A percentile compares a stretch with the other conserved stretches of the same genome.
phyloP scores from a whole-genome alignment of 768 basidiomycete genomes.

The Mycena vitilis region DNA sequence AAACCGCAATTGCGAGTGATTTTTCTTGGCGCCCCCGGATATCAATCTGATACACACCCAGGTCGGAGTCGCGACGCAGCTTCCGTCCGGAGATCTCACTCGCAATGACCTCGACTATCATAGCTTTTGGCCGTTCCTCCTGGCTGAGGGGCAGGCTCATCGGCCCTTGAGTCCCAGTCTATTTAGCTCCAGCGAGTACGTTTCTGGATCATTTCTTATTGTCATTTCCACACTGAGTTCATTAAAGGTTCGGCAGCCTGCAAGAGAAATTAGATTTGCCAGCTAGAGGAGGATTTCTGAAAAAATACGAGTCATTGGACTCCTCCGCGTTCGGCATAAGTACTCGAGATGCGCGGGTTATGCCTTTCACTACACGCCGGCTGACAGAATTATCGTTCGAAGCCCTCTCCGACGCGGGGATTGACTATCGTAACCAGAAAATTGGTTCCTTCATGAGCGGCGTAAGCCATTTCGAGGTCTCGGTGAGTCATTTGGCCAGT shows the following conservation, averaged over 20 bases:
- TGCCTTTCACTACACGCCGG: conserved; percentile 6
- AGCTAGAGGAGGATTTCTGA: conserved; percentile 3
- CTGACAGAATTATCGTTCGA: conserved; percentile 15
- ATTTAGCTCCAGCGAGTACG: neutral
- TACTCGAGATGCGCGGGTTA: conserved; percentile 10
- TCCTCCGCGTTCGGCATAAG: conserved; percentile 12
- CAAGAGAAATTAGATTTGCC: neutral
- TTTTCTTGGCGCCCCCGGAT: too few relatives aligned
- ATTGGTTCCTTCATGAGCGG: conserved; percentile 20
- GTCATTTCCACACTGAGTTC: neutral
- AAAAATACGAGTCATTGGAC: neutral
- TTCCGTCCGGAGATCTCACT: conserved; percentile 6
- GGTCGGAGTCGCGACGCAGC: conserved; percentile 15
- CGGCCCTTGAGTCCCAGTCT: neutral
- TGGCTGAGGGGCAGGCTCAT: neutral
- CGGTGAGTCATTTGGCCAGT: neutral
- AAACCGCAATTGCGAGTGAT: neutral
- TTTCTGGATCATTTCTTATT: neutral
- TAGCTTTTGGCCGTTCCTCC: conserved; percentile 16
- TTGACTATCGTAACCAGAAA: neutral
- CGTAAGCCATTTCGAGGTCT: neutral
- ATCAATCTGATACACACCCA: too few relatives aligned
- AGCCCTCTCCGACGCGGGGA: conserved; percentile 16
- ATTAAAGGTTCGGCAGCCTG: neutral
- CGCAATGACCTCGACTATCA: neutral